Base-by-base conservation (phyloP, 2,329 filamentous ascomycete species). In the Dissoconium aciculare region DNA sequence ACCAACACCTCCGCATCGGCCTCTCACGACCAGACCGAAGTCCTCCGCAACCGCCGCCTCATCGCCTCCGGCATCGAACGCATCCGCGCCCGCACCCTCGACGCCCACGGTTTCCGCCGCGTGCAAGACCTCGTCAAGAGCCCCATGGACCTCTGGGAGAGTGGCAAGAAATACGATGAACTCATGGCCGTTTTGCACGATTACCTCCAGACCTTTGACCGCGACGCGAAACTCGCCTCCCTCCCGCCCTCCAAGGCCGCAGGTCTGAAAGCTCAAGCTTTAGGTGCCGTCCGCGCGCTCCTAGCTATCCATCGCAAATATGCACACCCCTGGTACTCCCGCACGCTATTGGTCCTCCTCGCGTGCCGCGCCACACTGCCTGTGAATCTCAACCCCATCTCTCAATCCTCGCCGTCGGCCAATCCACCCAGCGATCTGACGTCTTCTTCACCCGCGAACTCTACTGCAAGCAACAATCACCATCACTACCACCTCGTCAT, bases 31-130 rank as follows among this genome's bases (percentile, higher is more conserved):
- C 58, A 50, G 30, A 44, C 53, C n/a, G 56, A 58, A 47, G 58
- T 51, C 23, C 49, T 54, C 34, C 61, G 56, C 40, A 63, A 55
- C 39, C 57, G 51, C 5, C 69, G 75, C 26, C 60, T 85, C 14
- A 64, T 87, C 4, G 70, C 76, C 17, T 84, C 78, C 44, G 80
- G 77, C 29, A 79, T 85, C 42, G 62, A 72, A 30, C 78, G 79
- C 40, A 75, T 85, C 43, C 73, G 73, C 42, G 65, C 69, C 16
- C 71, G 72, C 44, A 71, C 71, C 1, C 67, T 87, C n/a, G 80
- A 85, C 48, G 78, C 80, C 3, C 78, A 84, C 48, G 79, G 79
- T 34, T 83, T 85, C 63, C 71, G 79, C 31, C 79, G 80, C 46
- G 62, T 85, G 28, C 79, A 85, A 52, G 74, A 74, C 23, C 66